phyloP scores from a whole-genome alignment of 495 filamentous ascomycete species.

The Xylaria sp. region DNA sequence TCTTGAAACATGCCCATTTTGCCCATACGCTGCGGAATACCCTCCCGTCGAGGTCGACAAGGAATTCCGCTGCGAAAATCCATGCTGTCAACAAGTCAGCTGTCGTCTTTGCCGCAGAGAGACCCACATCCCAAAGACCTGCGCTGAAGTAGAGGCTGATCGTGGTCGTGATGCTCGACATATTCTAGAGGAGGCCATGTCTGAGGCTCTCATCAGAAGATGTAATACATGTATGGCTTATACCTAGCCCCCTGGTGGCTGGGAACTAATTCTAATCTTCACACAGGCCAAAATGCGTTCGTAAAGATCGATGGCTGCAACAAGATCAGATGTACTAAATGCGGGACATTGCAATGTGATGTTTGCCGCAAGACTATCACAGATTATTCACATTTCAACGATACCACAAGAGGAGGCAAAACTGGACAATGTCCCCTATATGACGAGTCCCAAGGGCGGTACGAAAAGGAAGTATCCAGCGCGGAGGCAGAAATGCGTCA shows the following conservation, averaged over 20 bases:
- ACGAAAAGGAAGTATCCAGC: conserved; percentile 68
- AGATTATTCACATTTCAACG: conserved; percentile 61
- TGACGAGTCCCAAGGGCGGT: conserved; percentile 66
- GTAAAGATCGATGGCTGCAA: conserved; percentile 86
- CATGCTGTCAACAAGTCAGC: conserved; percentile 68
- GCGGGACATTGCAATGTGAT: conserved; percentile 71
- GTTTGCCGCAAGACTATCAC: conserved; percentile 67
- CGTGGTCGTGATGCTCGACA: conserved; percentile 65
- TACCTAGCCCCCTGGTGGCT: background rate
- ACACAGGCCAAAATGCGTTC: conserved; percentile 62
- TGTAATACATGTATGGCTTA: conserved; percentile 68
- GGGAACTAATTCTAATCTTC: conserved; percentile 32
- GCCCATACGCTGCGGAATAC: conserved; percentile 77
- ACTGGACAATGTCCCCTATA: conserved; percentile 68
- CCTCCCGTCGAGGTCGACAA: conserved; percentile 70
- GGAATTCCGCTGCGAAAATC: conserved; percentile 76
- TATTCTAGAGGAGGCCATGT: conserved; percentile 83
- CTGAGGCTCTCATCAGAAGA: conserved; percentile 73
- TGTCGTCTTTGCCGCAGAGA: conserved; percentile 77
- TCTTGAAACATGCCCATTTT: conserved; percentile 80
- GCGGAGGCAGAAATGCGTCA: conserved; percentile 69
- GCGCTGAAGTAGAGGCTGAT: conserved; percentile 70
- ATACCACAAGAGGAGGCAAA: conserved; percentile 51
- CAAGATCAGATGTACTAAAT: conserved; percentile 75
- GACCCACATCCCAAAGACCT: conserved; percentile 77